Base-by-base conservation (phyloP, 768 basidiomycete genomes). In the Scleroderma citrinum region DNA sequence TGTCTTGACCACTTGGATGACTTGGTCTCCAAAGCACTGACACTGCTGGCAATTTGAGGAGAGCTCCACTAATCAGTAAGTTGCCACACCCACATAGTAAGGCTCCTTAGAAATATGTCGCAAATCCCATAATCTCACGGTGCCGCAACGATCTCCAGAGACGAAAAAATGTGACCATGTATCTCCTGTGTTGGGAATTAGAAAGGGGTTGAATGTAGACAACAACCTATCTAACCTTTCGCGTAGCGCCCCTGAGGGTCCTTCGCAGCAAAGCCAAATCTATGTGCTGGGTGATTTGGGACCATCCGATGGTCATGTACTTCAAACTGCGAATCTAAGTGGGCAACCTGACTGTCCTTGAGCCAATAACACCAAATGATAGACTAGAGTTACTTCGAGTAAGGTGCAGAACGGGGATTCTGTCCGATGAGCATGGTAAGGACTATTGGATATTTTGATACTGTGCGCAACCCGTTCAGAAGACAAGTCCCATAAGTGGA, bases 271-370 rank as follows among this genome's bases (percentile, higher is more conserved):
- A 71, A 77, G 5, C 78, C 77, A 54, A 80, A 80, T 26, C 74
- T 63, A 42, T 70, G 64, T 19, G 69, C 71, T 3, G 71, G 59
- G 29, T 53, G 50, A 21, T 54, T 55, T 13, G 72, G 69, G 11
- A 70, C 66, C 31, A 64, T 48, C 16, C 77, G 69, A 51, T 70
- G 66, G 52, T 78, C 78, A 19, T 70, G 75, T n/a, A 77, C 46
- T 55, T 80, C 78, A 46, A 75, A 77, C 51, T 79, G 78, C 24
- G 70, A 65, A 53, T 80, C 78, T 19, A 74, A 63, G 55, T 78
- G 75, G 6, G 70, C 69, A 42, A 78, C 66, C 77, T 79, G 41
- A 19, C 38, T 36, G 12, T 23, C 13, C 19, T 7, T 34, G 56
- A 34, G 49, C 29, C 21, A n/a, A 35, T 40, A 23, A 43, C 26